These are phyloP conservation scores for Coffea canephora DNA, from an alignment of 257 asterid genomes.

Conservation along the genomic window DNA sequence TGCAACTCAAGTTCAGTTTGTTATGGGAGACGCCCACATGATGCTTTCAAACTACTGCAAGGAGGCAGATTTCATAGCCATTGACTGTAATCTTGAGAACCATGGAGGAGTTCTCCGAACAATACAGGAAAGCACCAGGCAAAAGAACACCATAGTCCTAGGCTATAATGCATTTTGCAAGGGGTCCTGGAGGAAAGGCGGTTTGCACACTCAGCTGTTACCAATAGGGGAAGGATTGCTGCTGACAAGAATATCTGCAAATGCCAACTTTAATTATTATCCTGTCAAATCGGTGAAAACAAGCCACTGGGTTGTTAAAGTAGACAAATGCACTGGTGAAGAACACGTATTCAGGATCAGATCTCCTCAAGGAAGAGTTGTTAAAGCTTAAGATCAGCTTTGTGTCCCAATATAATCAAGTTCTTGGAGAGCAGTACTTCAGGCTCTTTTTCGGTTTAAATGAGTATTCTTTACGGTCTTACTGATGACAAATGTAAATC, in stretches of 20 bases:
- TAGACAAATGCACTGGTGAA: constrained; percentile 40
- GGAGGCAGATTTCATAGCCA: constrained; percentile 63
- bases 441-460: not conserved
- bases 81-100: constrained; percentile 65
- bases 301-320: constrained; percentile 72
- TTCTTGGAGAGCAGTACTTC: not conserved
- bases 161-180: constrained; percentile 79
- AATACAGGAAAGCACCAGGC: constrained; percentile 29
- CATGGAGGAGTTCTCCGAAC: constrained; percentile 48
- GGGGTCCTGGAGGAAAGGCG: constrained; percentile 55
- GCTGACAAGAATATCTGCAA: constrained; percentile 42
- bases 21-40: constrained; percentile 43
- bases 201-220: constrained; percentile 49
- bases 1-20: constrained; percentile 41
- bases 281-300: constrained; percentile 14
- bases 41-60: constrained; percentile 34
- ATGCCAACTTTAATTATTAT: constrained; percentile 2
- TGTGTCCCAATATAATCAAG: not conserved
- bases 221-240: constrained; percentile 82
- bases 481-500: constrained; percentile 27
- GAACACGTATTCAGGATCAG: constrained; percentile 67
- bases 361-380: constrained; percentile 42
- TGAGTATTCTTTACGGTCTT: not conserved
- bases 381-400: constrained; percentile 34
- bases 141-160: constrained; percentile 32